Percentiles rank a stretch among this genome's conserved stretches.
phyloP scores from a whole-genome alignment of 306 rosid genomes.

The Prunus armeniaca region DNA sequence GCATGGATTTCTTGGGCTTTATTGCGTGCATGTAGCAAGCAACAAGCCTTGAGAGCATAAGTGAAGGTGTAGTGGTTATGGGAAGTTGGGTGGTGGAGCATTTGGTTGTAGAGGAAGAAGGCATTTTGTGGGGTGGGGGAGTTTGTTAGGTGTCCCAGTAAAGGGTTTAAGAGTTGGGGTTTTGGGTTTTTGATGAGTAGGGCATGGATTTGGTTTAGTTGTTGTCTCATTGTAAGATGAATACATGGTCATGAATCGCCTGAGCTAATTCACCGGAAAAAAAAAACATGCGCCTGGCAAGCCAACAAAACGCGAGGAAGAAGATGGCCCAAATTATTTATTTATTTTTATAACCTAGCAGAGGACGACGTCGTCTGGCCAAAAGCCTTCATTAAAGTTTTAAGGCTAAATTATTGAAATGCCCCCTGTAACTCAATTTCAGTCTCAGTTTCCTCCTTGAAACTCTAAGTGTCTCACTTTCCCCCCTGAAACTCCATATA shows the following conservation, averaged over 20 bases:
- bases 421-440: too few relatives aligned
- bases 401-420: too few relatives aligned
- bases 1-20: conserved; percentile 74
- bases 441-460: too few relatives aligned
- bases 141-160: conserved; percentile 33
- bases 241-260: neutral
- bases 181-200: conserved; percentile 52
- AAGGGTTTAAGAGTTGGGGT: conserved; percentile 45
- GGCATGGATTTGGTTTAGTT: conserved; percentile 41
- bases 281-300: too few relatives aligned
- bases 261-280: too few relatives aligned
- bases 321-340: too few relatives aligned
- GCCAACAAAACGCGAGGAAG: too few relatives aligned
- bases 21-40: conserved; percentile 33
- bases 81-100: conserved; percentile 49
- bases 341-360: too few relatives aligned
- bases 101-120: conserved; percentile 61
- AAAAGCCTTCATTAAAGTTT: too few relatives aligned
- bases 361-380: too few relatives aligned
- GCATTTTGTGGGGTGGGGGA: conserved; percentile 49
- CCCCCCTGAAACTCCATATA: too few relatives aligned
- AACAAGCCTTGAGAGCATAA: conserved; percentile 58
- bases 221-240: conserved; percentile 13
- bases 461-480: too few relatives aligned
- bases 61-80: conserved; percentile 79